Evolutionary conservation across 2,329 filamentous ascomycete species (phyloP), one percentile per base, ranked within the genome.

Genomic region (Pyrenochaeta sp.): DNA sequence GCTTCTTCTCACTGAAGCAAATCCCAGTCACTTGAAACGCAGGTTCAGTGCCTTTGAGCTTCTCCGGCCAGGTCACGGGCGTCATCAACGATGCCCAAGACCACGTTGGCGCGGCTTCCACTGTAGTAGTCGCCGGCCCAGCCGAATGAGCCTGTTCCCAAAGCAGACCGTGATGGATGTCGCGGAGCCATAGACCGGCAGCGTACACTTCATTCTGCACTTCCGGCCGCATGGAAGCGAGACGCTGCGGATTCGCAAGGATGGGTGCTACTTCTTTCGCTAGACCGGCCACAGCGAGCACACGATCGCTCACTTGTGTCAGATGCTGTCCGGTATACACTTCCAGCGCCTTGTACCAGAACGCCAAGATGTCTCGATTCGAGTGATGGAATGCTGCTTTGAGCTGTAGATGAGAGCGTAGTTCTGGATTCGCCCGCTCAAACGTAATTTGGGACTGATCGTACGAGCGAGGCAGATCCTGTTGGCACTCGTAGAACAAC

Each of bases 51-150:
- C 15, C 28, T 17, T 19, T 19, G 15, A 6, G 18, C 28, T 15
- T 31, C 8, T 31, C 15, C 14, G 28, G 28, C 28, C 28, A 31
- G 18, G 18, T 18, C 3, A 31, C 28, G 4, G 6, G 28, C 5
- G 28, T 31, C 28, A 31, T 31, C 10, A 31, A 18, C 15, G 28
- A 31, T 17, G 28, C 28, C 28, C 28, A 31, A 6, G 28, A 31
- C 28, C 28, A 31, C 5, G 28, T 19, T 10, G 28, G 14, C 4
- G 14, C n/a, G 10, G 18, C 28, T 6, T 31, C 15, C 8, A 31
- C 15, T 10, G 7, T 31, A 10, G 15, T 11, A 10, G 15, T 19
- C 5, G 8, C 3, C 14, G n/a, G 3, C 5, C 6, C n/a, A 10
- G 7, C 28, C 8, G 14, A 9, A 31, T 19, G 15, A 15, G 18